These are phyloP conservation scores for Monilinia laxa DNA, from an alignment of 2,329 filamentous ascomycete species.

Conservation along the genomic window DNA sequence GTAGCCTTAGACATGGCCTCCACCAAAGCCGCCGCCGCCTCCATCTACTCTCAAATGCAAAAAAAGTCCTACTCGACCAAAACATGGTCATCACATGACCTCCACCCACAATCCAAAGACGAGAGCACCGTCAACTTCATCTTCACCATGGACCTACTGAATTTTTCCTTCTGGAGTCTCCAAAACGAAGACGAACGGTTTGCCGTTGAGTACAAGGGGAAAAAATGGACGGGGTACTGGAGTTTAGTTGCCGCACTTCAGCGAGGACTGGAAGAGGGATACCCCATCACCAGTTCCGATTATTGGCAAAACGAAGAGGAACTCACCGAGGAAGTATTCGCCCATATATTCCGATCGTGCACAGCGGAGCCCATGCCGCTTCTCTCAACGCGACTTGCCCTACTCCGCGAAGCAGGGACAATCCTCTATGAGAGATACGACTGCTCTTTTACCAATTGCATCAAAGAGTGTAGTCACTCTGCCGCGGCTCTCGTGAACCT, in stretches of 20 bases:
- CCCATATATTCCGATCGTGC: slow-evolving; percentile 79
- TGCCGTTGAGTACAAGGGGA: slow-evolving; percentile 76
- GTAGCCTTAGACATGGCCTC: slow-evolving; percentile 82
- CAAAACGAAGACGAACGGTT: slow-evolving; percentile 66
- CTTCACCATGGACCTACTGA: slow-evolving; percentile 94
- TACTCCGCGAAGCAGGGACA: slow-evolving; percentile 77
- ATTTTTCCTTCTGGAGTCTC: slow-evolving; percentile 96
- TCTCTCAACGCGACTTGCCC: slow-evolving; percentile 71
- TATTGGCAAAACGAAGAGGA: slow-evolving; percentile 80
- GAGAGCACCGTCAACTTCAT: slow-evolving; percentile 84
- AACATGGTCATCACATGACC: slow-evolving; percentile 82
- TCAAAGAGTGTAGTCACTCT: slow-evolving; percentile 72
- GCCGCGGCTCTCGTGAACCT: slow-evolving; percentile 84
- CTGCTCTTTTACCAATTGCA: slow-evolving; percentile 70
- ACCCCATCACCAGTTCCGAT: slow-evolving; percentile 78
- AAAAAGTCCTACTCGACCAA: slow-evolving; percentile 78
- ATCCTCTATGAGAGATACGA: slow-evolving; percentile 79
- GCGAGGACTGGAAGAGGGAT: slow-evolving; percentile 84
- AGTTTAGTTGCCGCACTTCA: slow-evolving; percentile 85
- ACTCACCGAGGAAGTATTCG: slow-evolving; percentile 72
- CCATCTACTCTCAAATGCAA: slow-evolving; percentile 80
- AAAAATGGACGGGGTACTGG: slow-evolving; percentile 91
- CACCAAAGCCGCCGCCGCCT: slow-evolving; percentile 77
- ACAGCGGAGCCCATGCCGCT: slow-evolving; percentile 87
- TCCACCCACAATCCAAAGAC: slow-evolving; percentile 83